Evolutionary conservation across 1,284 basidiomycete species (phyloP).

Genomic region (Ganoderma multipileum): DNA sequence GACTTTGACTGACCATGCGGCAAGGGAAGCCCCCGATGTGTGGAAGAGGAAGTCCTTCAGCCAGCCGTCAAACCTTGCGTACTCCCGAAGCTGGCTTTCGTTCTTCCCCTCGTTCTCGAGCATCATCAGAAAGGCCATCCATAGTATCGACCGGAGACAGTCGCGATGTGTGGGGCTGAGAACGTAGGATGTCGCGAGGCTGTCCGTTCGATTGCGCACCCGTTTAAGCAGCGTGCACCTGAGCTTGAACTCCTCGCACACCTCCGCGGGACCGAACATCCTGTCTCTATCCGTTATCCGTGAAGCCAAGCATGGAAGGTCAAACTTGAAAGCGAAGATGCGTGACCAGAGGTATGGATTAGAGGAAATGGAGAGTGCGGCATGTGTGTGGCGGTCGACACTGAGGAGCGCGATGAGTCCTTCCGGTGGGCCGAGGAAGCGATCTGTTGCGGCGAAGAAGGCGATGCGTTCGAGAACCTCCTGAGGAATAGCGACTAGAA

Average conservation of each 20-base stretch:
- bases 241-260: constrained; percentile 49
- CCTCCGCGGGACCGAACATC: constrained; percentile 33
- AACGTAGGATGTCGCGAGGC: constrained; percentile 31
- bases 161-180: constrained; percentile 38
- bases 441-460: constrained; percentile 43
- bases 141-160: constrained; percentile 46
- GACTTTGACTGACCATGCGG: constrained; percentile 35
- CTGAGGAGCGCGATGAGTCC: constrained; percentile 45
- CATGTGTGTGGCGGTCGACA: constrained; percentile 45
- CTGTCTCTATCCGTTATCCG: constrained; percentile 34
- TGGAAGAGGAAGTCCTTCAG: constrained; percentile 47
- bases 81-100: constrained; percentile 49
- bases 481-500: constrained; percentile 40
- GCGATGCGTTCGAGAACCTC: constrained; percentile 52
- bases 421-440: constrained; percentile 41
- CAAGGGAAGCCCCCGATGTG: constrained; percentile 42
- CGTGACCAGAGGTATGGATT: constrained; percentile 53
- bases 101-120: constrained; percentile 65
- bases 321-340: constrained; percentile 53
- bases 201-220: constrained; percentile 52
- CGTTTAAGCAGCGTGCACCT: constrained; percentile 61
- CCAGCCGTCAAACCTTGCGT: constrained; percentile 46
- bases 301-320: constrained; percentile 39
- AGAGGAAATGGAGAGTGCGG: constrained; percentile 40
- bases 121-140: constrained; percentile 60